A percentile compares a stretch with the other conserved stretches of the same genome.
These are phyloP conservation scores for Colletotrichum phormii DNA, from an alignment of 2,329 filamentous ascomycete species.

Conservation along the genomic window DNA sequence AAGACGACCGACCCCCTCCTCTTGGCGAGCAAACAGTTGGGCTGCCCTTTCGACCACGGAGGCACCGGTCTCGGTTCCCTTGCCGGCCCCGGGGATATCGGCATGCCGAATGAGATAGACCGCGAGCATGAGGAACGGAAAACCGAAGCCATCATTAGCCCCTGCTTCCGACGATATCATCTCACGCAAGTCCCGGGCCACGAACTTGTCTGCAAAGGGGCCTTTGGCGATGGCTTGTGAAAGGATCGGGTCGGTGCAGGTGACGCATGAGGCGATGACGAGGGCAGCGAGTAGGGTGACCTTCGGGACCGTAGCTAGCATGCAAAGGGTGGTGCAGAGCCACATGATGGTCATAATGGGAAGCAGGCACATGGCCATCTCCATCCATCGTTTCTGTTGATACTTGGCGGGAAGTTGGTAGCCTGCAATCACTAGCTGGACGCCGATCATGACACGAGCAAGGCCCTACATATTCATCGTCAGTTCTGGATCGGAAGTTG, in stretches of 20 bases:
- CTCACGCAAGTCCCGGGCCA: conserved; percentile 66
- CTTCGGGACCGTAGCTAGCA: conserved; percentile 66
- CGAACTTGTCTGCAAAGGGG: conserved; percentile 71
- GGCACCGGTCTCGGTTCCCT: not conserved
- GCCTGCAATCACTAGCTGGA: conserved; percentile 73
- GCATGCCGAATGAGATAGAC: conserved; percentile 68
- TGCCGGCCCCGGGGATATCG: conserved; percentile 45
- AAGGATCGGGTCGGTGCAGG: conserved; percentile 71
- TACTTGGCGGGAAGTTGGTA: conserved; percentile 72
- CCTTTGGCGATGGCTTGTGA: conserved; percentile 73
- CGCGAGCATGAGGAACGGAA: conserved; percentile 70
- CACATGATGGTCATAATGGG: conserved; percentile 74
- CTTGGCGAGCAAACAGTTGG: conserved; percentile 58
- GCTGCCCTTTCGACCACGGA: not conserved
- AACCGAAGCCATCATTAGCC: conserved; percentile 72
- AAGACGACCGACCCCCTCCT: conserved; percentile 38
- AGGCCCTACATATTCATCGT: conserved; percentile 49
- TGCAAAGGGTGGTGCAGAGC: conserved; percentile 67
- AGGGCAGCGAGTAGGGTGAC: conserved; percentile 64
- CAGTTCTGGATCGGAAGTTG: not conserved
- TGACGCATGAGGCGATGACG: conserved; percentile 70
- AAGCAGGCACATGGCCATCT: conserved; percentile 65
- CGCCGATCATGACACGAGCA: conserved; percentile 68
- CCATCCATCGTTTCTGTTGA: conserved; percentile 59
- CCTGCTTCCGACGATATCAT: conserved; percentile 73